Evolutionary conservation across 176 grass and related monocot species (phyloP), one percentile per base, ranked within the genome.

Genomic region (Hordeum vulgare): DNA sequence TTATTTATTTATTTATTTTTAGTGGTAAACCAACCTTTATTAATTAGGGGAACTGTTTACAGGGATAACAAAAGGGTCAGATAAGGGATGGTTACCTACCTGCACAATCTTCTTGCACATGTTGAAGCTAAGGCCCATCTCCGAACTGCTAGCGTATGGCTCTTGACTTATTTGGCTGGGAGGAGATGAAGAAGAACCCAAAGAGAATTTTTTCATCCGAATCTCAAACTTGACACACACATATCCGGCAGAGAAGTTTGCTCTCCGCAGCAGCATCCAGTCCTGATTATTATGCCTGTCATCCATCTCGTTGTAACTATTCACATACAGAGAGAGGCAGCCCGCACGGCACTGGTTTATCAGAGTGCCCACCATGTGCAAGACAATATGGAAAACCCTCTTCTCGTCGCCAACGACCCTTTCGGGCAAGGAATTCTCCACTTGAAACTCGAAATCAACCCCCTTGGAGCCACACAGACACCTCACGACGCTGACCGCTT

Each of bases 51-150:
- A n/a, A n/a, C n/a, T n/a, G n/a, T n/a, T n/a, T n/a, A n/a, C n/a
- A n/a, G n/a, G n/a, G n/a, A n/a, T n/a, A n/a, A n/a, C n/a, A n/a
- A n/a, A n/a, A n/a, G n/a, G n/a, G n/a, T n/a, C 20, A 27, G 42
- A 62, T 21, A 59, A 23, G 41, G 12, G 79, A 83, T 44, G 21
- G 24, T 79, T 90, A 94, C 90, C 93, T 90, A 94, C 90, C 93
- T 94, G 90, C 47, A 90, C 76, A 75, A 94, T 87, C 33, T 83
- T 94, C 70, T 92, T 90, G 71, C 88, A 99, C 93, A 94, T 96
- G 80, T 81, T 94, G 86, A 96, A 99, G 85, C 84, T 92, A 77
- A 99, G 91, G 71, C 88, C 88, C 87, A 90, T 90, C 85, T 99
- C 91, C 18, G 87, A 92, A 84, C 75, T 63, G 68, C 66, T 89